A percentile compares a stretch with the other conserved stretches of the same genome.
Conservation (phyloP, 78 protist genomes). For the Isochrysis galbana region DNA sequence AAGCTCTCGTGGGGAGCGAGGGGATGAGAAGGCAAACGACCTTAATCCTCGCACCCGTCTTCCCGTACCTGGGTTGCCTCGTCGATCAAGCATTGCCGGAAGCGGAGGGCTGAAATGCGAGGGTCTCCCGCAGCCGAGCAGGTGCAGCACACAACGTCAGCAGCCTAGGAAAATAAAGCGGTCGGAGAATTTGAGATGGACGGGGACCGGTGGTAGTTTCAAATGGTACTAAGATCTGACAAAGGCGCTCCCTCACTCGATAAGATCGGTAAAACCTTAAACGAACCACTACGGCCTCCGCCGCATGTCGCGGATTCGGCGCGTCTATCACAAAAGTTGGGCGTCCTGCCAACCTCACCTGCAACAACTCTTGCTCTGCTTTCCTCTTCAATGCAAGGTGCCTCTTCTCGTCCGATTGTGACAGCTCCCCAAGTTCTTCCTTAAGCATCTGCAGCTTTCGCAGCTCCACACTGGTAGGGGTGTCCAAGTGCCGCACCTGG, state of each 20-base stretch:
- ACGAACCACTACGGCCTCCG: too few species aligned
- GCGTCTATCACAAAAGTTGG: too few species aligned
- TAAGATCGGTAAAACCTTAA: too few species aligned
- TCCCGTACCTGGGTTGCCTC: slow-evolving; percentile 96
- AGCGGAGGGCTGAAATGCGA: slow-evolving; percentile 80
- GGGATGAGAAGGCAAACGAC: too few species aligned
- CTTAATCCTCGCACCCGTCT: neutral
- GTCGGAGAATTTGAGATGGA: too few species aligned
- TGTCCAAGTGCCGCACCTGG: slow-evolving; percentile 65
- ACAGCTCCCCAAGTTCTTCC: slow-evolving; percentile 62
- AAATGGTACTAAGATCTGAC: too few species aligned
- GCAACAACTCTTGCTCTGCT: slow-evolving; percentile 84
- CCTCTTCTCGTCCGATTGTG: slow-evolving; percentile 43
- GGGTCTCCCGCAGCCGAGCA: slow-evolving; percentile 99
- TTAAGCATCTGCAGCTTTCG: slow-evolving; percentile 82
- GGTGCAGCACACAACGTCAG: slow-evolving; percentile 98
- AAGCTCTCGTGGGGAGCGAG: too few species aligned
- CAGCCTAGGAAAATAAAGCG: slow-evolving; percentile 20
- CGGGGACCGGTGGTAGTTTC: too few species aligned
- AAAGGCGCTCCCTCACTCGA: too few species aligned
- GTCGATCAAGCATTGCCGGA: slow-evolving; percentile 93
- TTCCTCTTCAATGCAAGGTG: neutral
- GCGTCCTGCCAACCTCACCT: too few species aligned
- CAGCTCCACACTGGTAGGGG: slow-evolving; percentile 66
- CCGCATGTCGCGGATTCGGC: too few species aligned